phyloP scores from a whole-genome alignment of 2,329 filamentous ascomycete genomes.

The Pezicula neosporulosa region DNA sequence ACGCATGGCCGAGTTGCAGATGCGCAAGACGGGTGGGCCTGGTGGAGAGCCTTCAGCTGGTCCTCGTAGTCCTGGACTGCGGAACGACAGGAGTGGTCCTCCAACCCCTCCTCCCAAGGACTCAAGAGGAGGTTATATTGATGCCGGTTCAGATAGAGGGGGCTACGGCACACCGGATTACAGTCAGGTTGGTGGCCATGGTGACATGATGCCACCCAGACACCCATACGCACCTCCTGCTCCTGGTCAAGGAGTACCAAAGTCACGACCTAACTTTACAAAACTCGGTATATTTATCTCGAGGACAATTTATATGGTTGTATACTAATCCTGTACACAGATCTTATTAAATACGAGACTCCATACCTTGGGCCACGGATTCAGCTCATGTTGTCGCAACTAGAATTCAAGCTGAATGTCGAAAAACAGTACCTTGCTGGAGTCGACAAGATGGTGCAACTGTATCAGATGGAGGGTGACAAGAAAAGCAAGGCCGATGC shows the following conservation, averaged over 20 bases:
- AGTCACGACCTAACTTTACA: slow-evolving; percentile 84
- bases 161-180: slow-evolving; percentile 60
- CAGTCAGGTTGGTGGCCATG: slow-evolving; percentile 58
- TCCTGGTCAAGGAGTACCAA: slow-evolving; percentile 65
- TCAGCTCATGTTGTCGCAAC: slow-evolving; percentile 97
- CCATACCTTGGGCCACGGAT: slow-evolving; percentile 94
- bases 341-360: slow-evolving; percentile 98
- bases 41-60: slow-evolving; percentile 28
- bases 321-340: slow-evolving; percentile 41
- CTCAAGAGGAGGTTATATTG: slow-evolving; percentile 43
- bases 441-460: slow-evolving; percentile 97
- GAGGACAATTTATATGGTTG: slow-evolving; percentile 3
- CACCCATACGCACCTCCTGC: slow-evolving; percentile 75
- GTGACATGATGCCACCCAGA: slow-evolving; percentile 75
- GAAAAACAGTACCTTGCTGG: slow-evolving; percentile 99
- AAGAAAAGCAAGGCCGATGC: slow-evolving; percentile 93
- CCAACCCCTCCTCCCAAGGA: slow-evolving; percentile 76
- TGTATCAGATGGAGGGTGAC: slow-evolving; percentile 97
- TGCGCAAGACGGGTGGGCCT: slow-evolving; percentile 68
- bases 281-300: slow-evolving; percentile 73
- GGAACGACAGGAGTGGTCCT: slow-evolving; percentile 40
- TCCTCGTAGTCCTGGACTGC: slow-evolving; percentile 43
- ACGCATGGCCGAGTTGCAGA: slow-evolving; percentile 81
- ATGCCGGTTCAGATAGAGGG: slow-evolving; percentile 47
- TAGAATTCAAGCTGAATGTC: slow-evolving; percentile 98